phyloP scores from a whole-genome alignment of 169 alveolate genomes.

The Plasmodium gaboni region DNA sequence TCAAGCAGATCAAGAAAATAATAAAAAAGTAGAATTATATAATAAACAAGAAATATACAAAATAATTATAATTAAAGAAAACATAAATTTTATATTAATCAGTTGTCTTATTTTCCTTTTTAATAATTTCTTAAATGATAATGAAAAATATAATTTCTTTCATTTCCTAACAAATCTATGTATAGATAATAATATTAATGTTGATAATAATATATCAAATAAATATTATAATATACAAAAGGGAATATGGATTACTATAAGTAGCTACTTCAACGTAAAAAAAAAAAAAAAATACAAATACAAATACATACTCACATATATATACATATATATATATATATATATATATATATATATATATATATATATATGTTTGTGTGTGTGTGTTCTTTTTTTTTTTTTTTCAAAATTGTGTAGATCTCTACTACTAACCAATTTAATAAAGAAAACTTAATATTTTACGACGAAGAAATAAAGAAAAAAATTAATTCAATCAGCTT shows the following conservation, averaged over 20 bases:
- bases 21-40: constrained; percentile 31
- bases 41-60: constrained; percentile 61
- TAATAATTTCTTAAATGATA: constrained; percentile 58
- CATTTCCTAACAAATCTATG: constrained; percentile 39
- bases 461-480: constrained; percentile 68
- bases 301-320: background rate
- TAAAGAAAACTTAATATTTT: constrained; percentile 44
- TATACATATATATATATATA: background rate
- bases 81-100: constrained; percentile 36
- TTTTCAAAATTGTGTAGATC: constrained; percentile 3
- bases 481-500: constrained; percentile 51
- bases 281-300: too few species aligned
- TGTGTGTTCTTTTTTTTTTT: background rate
- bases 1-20: constrained; percentile 69
- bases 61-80: constrained; percentile 36
- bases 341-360: too few species aligned
- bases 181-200: constrained; percentile 4
- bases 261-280: constrained; percentile 38
- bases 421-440: constrained; percentile 6
- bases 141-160: constrained; percentile 42
- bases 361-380: too few species aligned
- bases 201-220: constrained; percentile 22
- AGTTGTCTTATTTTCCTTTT: constrained; percentile 47
- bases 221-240: constrained; percentile 45
- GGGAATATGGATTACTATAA: constrained; percentile 37